Percentiles rank a stretch among this genome's conserved stretches.
Conservation (phyloP, 176 grass and related monocot species). For the Eragrostis curvula region DNA sequence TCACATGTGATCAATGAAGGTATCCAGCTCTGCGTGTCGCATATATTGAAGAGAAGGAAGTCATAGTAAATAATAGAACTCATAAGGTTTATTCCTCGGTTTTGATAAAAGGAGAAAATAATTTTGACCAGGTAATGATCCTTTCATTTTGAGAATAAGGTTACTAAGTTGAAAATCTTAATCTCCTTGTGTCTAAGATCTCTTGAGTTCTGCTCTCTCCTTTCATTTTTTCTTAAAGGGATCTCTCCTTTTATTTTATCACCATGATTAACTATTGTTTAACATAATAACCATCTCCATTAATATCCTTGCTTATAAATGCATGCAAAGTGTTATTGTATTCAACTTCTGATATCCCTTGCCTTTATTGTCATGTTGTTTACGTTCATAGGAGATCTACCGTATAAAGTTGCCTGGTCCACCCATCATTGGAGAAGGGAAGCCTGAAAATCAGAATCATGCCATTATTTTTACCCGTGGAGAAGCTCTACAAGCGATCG, state of each 20-base stretch:
- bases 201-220: not conserved
- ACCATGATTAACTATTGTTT: not conserved
- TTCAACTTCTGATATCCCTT: not conserved
- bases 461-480: constrained; percentile 98
- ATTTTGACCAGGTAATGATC: constrained; percentile 86
- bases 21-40: constrained; percentile 81
- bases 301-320: constrained; percentile 17
- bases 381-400: constrained; percentile 83
- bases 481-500: constrained; percentile 93
- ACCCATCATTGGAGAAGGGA: constrained; percentile 93
- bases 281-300: constrained; percentile 15
- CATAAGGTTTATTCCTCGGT: constrained; percentile 84
- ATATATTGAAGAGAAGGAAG: constrained; percentile 97
- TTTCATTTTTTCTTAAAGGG: too few relatives aligned
- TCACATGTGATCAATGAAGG: constrained; percentile 48
- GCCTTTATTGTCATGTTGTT: constrained; percentile 19
- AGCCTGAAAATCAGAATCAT: constrained; percentile 99
- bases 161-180: not conserved
- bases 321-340: not conserved
- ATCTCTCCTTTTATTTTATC: constrained; percentile 26
- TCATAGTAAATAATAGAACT: constrained; percentile 49
- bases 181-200: constrained; percentile 12
- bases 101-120: constrained; percentile 89
- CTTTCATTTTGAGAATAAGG: constrained; percentile 37
- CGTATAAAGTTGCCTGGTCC: constrained; percentile 85